A percentile compares a stretch with the other conserved stretches of the same genome.
Evolutionary conservation across 2,329 filamentous ascomycete genomes (phyloP).

Genomic region (Trichoderma koningii): DNA sequence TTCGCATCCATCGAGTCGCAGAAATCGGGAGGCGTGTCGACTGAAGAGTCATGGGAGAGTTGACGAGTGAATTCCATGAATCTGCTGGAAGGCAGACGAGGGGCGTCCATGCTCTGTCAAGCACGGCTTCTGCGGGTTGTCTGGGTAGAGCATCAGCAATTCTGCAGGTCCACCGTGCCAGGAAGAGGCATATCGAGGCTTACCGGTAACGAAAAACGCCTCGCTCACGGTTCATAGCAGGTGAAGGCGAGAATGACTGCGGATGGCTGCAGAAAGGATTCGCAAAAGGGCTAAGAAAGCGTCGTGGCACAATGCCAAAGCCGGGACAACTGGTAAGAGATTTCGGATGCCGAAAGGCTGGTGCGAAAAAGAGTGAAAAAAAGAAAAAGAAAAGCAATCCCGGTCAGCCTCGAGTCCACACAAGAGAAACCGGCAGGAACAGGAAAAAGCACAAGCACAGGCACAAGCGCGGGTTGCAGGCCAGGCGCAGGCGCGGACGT

Average conservation of each 20-base stretch:
- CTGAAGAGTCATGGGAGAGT: constrained; percentile 35
- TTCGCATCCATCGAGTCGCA: constrained; percentile 35
- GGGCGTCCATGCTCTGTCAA: constrained; percentile 32
- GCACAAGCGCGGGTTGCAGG: constrained; percentile 9
- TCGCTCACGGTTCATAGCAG: not conserved
- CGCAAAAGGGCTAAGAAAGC: not conserved
- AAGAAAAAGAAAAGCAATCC: not conserved
- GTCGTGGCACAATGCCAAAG: not conserved
- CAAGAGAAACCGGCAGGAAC: not conserved
- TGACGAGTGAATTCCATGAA: constrained; percentile 29
- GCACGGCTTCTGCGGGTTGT: not conserved
- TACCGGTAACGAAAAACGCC: not conserved
- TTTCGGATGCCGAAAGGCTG: not conserved
- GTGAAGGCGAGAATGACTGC: not conserved
- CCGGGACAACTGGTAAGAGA: not conserved
- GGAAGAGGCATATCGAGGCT: not conserved
- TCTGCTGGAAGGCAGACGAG: constrained; percentile 32
- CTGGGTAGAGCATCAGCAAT: not conserved
- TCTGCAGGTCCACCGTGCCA: not conserved
- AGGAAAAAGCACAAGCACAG: constrained; percentile 2
- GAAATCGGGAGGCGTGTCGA: constrained; percentile 35
- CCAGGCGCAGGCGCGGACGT: constrained; percentile 17
- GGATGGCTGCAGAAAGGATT: too few relatives aligned
- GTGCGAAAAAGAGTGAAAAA: not conserved
- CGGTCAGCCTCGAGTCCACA: constrained; percentile 3